Conservation (phyloP, 495 filamentous ascomycete genomes). For the Gamarada debralockiae region DNA sequence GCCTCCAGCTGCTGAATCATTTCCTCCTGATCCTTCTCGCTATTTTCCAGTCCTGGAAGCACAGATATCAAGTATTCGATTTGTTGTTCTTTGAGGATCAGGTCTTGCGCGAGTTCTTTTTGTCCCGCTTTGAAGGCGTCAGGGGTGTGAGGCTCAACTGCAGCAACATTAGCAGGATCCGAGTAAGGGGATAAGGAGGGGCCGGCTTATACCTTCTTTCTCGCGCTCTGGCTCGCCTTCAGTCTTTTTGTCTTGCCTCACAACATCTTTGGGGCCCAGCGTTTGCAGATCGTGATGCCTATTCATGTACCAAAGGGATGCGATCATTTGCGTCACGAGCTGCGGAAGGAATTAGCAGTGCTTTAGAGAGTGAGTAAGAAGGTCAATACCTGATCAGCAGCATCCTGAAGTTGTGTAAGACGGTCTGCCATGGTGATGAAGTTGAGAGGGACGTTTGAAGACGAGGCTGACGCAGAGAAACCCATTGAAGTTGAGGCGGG, state of each 20-base stretch:
- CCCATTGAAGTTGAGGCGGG: not conserved
- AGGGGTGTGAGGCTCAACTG: slow-evolving; percentile 59
- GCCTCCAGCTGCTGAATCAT: slow-evolving; percentile 72
- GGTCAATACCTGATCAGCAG: slow-evolving; percentile 73
- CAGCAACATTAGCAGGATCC: slow-evolving; percentile 3
- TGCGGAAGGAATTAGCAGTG: slow-evolving; percentile 30
- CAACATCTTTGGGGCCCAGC: slow-evolving; percentile 54
- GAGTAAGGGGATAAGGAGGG: not conserved
- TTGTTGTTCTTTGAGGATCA: slow-evolving; percentile 90
- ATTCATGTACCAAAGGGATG: slow-evolving; percentile 76
- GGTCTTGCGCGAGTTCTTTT: slow-evolving; percentile 77
- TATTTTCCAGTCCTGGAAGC: slow-evolving; percentile 83
- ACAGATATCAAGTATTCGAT: slow-evolving; percentile 81
- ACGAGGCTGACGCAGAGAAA: slow-evolving; percentile 10
- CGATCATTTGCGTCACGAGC: slow-evolving; percentile 89
- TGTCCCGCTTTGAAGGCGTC: slow-evolving; percentile 66
- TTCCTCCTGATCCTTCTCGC: slow-evolving; percentile 74
- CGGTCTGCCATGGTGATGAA: slow-evolving; percentile 70
- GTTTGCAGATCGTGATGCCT: slow-evolving; percentile 74
- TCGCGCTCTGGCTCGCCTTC: slow-evolving; percentile 20
- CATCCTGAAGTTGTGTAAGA: slow-evolving; percentile 91
- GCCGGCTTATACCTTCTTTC: slow-evolving; percentile 33
- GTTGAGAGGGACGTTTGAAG: slow-evolving; percentile 3
- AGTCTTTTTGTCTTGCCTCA: slow-evolving; percentile 51
- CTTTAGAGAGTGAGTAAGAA: not conserved